Percentiles rank a stretch among this genome's conserved stretches.
These are phyloP conservation scores for Apiotrichum siamense DNA, from an alignment of 1,284 basidiomycete genomes.

Conservation along the genomic window DNA sequence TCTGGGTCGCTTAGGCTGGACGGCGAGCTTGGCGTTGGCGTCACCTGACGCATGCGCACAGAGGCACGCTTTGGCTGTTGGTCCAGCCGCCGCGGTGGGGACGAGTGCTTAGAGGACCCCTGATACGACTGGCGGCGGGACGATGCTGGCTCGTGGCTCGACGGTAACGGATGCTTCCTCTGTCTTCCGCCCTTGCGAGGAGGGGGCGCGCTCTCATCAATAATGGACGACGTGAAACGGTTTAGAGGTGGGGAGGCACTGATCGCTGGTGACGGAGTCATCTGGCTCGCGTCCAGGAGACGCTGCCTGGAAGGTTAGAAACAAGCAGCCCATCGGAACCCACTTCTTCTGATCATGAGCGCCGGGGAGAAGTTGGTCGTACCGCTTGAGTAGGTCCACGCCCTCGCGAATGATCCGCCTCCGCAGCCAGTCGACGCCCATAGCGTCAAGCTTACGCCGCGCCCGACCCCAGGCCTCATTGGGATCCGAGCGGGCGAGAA, in stretches of 20 bases:
- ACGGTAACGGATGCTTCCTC: no score
- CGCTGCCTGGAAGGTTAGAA: neutral
- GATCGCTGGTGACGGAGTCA: neutral
- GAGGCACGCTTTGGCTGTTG: neutral
- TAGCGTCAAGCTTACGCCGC: slow-evolving; percentile 24
- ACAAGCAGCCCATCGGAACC: slow-evolving; percentile 6
- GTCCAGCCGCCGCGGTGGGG: neutral
- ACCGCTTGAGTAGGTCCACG: slow-evolving; percentile 36
- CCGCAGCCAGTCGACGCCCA: slow-evolving; percentile 37
- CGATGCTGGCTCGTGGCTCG: neutral
- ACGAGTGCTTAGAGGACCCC: neutral
- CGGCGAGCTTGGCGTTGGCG: neutral
- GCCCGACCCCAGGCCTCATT: slow-evolving; percentile 27
- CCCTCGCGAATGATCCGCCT: slow-evolving; percentile 37
- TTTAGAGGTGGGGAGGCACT: neutral
- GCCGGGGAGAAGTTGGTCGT: slow-evolving; percentile 17
- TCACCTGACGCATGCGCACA: neutral
- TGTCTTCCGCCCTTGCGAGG: no score
- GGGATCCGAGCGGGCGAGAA: slow-evolving; percentile 10
- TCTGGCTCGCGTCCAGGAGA: neutral
- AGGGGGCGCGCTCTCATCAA: no score
- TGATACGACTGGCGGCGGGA: neutral
- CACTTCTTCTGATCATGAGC: slow-evolving; percentile 19
- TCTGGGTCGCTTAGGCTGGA: slow-evolving; percentile 4
- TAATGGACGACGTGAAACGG: no score